Evolutionary conservation across 1,284 basidiomycete species (phyloP).

Genomic region (Ustilago curta): DNA sequence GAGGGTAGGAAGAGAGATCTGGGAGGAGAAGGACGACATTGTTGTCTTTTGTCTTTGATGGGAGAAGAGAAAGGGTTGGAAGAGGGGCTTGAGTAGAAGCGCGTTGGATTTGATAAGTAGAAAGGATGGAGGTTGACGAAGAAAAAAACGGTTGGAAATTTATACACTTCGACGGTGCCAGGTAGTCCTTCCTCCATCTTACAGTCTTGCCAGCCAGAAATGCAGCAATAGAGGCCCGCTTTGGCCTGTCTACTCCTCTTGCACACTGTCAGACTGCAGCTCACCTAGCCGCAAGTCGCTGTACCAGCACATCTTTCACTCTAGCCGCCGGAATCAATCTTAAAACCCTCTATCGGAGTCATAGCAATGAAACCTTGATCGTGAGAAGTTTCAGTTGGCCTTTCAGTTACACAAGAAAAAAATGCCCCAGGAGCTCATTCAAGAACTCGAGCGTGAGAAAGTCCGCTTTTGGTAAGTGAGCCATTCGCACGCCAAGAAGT

Average conservation of each 20-base stretch:
- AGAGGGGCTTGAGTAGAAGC: too few relatives aligned
- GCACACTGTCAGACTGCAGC: too few relatives aligned
- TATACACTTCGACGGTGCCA: neutral
- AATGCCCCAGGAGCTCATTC: neutral
- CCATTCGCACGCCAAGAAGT: neutral
- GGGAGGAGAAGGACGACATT: slow-evolving; percentile 20
- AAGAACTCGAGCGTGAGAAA: neutral
- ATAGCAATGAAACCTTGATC: too few relatives aligned
- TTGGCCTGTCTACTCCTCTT: too few relatives aligned
- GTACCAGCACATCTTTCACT: too few relatives aligned
- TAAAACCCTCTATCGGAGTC: too few relatives aligned
- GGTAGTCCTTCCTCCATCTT: too few relatives aligned
- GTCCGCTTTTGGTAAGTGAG: slow-evolving; percentile 1
- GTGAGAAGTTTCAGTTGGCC: neutral
- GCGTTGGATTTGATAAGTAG: neutral
- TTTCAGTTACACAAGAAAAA: too few relatives aligned
- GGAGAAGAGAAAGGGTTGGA: neutral
- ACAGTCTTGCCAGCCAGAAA: too few relatives aligned
- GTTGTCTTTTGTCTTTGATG: neutral
- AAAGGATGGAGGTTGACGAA: neutral
- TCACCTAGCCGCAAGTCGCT: too few relatives aligned
- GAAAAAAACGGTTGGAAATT: neutral
- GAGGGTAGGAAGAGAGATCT: slow-evolving; percentile 21
- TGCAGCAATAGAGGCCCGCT: too few relatives aligned
- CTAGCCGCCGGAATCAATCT: too few relatives aligned